Evolutionary conservation across 192 early-diverging fungal species (phyloP), one percentile per base, ranked within the genome.

Genomic region (Backusella luteola): DNA sequence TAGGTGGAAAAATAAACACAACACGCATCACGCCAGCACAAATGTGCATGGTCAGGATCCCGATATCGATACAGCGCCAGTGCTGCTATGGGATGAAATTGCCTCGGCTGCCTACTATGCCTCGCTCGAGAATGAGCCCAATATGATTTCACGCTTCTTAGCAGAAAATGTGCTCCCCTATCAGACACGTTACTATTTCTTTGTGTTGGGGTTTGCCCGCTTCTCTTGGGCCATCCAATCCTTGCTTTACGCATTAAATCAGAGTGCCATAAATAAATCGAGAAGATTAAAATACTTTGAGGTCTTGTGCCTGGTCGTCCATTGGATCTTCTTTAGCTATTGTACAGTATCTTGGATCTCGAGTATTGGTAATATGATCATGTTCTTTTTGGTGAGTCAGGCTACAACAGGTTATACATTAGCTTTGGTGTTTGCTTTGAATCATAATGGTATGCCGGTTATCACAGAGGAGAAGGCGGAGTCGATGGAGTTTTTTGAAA

Each of bases 1-100:
- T 68, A 86, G 85, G 90, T 95, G 94, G 93, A 95, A 95, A 82
- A 86, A 94, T 83, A 95, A 95, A 85, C 94, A 94, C 86, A 92
- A 91, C 87, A 94, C 93, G 21, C 94, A 96, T 79, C 94, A 96
- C 80, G 89, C 87, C 8, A 86, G 88, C 6, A 91, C 94, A 75
- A 96, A 96, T 80, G 87, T 96, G 66, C 91, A 93, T 78, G 82
- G 83, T n/a, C 86, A 90, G 36, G 94, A 96, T 88, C 94, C 94
- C 52, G 94, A 96, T 81, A 96, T 96, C 74, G 87, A 91, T 81
- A 96, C 94, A 17, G 86, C 92, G 79, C 94, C 93, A 34, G 80
- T 93, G 26, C 84, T 96, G 49, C 89, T 91, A 67, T 96, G 93
- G 94, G 85, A 82, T 72, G 90, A 90, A 77, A 80, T 87, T 77